Evolutionary conservation across 202 grass and related monocot species (phyloP), one percentile per base, ranked within the genome.

Genomic region (Schoenoplectus tabernaemontani): DNA sequence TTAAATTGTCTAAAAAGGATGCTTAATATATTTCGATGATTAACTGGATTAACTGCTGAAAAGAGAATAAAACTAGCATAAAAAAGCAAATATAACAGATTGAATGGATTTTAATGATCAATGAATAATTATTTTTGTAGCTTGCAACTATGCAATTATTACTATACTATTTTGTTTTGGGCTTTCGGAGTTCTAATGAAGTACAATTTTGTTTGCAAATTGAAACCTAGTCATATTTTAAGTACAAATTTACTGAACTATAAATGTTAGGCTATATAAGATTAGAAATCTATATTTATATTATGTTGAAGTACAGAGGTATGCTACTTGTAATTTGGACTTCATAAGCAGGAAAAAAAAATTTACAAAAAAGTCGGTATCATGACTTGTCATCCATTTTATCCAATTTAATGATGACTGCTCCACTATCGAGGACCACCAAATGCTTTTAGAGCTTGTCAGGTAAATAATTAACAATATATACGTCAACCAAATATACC

Each of bases 401-500:
- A n/a, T 38, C 32, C 4, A 5, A 7, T 12, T 28, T 48, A 48
- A 46, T 16, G 43, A 15, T 28, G 38, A 44, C 64, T 22, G 17
- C 19, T 9, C 23, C 24, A 13, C 5, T 4, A 5, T 72, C 48
- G 39, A 47, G 1, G 28, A 41, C 41, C 4, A 3, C 66, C 15
- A 7, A 71, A 28, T 47, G 9, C 38, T 48, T 72, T 72, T 48
- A 72, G 16, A 70, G 19, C 41, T 71, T 72, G 12, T 12, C 50
- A 41, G 36, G 17, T 60, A 68, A 23, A 68, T 44, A 58, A 56
- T 60, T 79, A 47, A 63, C 53, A 59, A 12, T 9, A 63, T 23
- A 43, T 26, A 62, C 15, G 34, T 75, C 70, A 26, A 7, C 15
- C 11, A 57, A 9, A 83, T n/a, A 34, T 75, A 99, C 96, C 89